Conservation (phyloP, 352 stramenopile species). For the Phytophthora boehmeriae region DNA sequence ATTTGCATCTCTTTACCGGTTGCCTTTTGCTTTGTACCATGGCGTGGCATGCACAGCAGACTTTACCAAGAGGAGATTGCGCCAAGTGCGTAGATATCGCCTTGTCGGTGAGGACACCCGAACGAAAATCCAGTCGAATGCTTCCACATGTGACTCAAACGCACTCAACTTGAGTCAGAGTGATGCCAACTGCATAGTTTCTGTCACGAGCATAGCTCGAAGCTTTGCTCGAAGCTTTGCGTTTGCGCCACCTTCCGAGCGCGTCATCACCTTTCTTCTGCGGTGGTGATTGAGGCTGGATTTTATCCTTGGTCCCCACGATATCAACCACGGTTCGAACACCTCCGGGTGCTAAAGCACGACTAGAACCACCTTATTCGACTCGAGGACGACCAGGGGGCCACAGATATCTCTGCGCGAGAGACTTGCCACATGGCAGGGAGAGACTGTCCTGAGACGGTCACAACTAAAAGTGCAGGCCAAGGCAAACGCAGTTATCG, state of each 20-base stretch:
- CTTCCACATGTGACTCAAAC: neutral
- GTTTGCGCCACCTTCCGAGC: neutral
- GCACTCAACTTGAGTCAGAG: neutral
- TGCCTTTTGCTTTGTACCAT: too few species aligned
- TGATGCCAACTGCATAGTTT: neutral
- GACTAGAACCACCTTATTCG: too few species aligned
- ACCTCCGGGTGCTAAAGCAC: neutral
- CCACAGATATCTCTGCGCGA: neutral
- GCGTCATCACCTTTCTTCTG: neutral
- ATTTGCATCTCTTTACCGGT: too few species aligned
- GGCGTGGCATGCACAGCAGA: too few species aligned
- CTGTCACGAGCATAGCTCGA: neutral
- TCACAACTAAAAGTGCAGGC: constrained; percentile 26
- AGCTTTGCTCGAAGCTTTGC: neutral
- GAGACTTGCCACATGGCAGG: constrained; percentile 22
- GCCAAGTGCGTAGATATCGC: neutral
- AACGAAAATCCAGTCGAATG: constrained; percentile 2
- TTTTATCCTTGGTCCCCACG: neutral
- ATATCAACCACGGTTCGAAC: neutral
- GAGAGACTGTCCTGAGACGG: constrained; percentile 9
- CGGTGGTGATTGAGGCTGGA: neutral
- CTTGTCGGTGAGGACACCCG: neutral
- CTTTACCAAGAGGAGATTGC: neutral
- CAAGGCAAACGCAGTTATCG: neutral
- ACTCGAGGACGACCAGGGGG: neutral